These are phyloP conservation scores for Albugo candida DNA, from an alignment of 352 stramenopile genomes.

Conservation along the genomic window DNA sequence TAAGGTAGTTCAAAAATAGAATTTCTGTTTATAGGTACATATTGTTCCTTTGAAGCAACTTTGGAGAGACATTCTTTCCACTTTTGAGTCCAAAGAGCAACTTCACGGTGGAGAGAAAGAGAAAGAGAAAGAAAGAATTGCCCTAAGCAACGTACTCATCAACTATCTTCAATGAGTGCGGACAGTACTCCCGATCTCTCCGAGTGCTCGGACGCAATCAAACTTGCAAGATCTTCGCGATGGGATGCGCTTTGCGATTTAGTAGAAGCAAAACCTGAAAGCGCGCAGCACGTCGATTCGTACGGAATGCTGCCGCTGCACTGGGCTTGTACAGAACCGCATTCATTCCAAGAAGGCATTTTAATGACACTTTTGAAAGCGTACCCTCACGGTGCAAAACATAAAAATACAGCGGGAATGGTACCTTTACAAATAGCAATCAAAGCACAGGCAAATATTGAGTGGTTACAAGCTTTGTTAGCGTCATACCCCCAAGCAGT, in stretches of 20 bases:
- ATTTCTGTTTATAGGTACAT: no score
- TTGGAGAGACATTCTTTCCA: no score
- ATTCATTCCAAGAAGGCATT: conserved; percentile 48
- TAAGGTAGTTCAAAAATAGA: no score
- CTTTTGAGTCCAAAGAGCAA: no score
- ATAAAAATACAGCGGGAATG: conserved; percentile 66
- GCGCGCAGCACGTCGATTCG: conserved; percentile 57
- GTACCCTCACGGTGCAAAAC: conserved; percentile 36
- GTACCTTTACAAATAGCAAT: conserved; percentile 75
- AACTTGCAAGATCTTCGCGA: conserved; percentile 58
- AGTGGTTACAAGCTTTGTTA: conserved; percentile 70
- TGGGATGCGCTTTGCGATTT: conserved; percentile 62
- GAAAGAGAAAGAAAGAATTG: no score
- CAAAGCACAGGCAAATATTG: conserved; percentile 69
- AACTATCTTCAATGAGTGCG: no score
- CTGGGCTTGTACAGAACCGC: conserved; percentile 71
- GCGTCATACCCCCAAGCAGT: conserved; percentile 67
- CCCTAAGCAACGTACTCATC: no score
- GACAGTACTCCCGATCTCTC: conserved; percentile 7
- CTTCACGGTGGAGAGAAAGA: no score
- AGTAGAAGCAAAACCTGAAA: conserved; percentile 42
- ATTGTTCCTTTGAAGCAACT: no score
- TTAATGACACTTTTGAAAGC: conserved; percentile 65
- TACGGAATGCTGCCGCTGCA: conserved; percentile 79
- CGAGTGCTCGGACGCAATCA: conserved; percentile 65